Conservation (phyloP, 129 eudicot genomes). For the Flaveria ramosissima region DNA sequence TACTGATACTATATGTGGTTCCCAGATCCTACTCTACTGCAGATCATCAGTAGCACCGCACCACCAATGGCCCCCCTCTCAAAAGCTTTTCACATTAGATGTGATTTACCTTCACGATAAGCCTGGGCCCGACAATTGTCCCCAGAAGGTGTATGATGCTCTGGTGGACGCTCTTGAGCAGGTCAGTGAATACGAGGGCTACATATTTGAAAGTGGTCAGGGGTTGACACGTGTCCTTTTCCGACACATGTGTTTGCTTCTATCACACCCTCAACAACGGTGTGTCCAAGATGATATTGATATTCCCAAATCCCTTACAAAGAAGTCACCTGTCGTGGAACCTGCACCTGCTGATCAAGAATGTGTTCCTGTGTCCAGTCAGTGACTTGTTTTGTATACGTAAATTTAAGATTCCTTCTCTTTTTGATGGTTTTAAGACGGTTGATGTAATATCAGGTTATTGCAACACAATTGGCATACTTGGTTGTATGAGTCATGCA, state of each 20-base stretch:
- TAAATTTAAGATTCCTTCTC: background rate
- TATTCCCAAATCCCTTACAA: slow-evolving; percentile 74
- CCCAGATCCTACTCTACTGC: slow-evolving; percentile 83
- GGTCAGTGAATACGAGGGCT: slow-evolving; percentile 86
- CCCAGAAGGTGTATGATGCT: slow-evolving; percentile 91
- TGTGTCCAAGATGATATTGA: slow-evolving; percentile 82
- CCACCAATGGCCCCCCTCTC: slow-evolving; percentile 61
- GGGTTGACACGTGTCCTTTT: slow-evolving; percentile 74
- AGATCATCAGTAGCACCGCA: slow-evolving; percentile 80
- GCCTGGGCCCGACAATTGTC: slow-evolving; percentile 93
- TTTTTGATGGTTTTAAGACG: background rate
- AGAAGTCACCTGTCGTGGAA: slow-evolving; percentile 56
- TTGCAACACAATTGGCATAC: slow-evolving; percentile 11
- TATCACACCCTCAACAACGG: slow-evolving; percentile 94
- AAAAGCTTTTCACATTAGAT: slow-evolving; percentile 83
- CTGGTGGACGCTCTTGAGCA: slow-evolving; percentile 90
- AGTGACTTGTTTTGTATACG: slow-evolving; percentile 37
- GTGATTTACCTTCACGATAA: slow-evolving; percentile 90
- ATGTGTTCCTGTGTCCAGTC: slow-evolving; percentile 51
- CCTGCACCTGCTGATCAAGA: slow-evolving; percentile 49
- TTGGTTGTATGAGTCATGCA: background rate
- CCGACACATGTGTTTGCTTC: slow-evolving; percentile 70
- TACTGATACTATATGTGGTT: background rate
- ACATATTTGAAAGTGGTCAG: slow-evolving; percentile 91
- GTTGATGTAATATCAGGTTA: slow-evolving; percentile 2